These are phyloP conservation scores for Zygotorulaspora mrakii DNA, from an alignment of 1,139 yeast species.

Conservation along the genomic window DNA sequence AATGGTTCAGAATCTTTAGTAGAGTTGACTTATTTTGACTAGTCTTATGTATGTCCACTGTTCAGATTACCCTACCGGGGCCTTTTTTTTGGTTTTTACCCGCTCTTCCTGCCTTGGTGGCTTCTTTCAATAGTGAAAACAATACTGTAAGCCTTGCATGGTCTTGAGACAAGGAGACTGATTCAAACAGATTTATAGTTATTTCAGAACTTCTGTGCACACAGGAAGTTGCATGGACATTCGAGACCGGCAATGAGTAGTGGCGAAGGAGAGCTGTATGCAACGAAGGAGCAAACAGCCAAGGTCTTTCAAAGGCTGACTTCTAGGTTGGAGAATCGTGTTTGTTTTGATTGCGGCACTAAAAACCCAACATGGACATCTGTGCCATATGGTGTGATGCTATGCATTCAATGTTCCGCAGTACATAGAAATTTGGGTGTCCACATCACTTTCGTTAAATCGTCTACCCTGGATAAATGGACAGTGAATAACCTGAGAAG, in stretches of 20 bases:
- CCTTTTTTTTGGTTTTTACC: not conserved
- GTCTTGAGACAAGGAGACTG: not conserved
- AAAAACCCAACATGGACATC: slow-evolving; percentile 99
- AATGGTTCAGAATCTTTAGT: slow-evolving; percentile 54
- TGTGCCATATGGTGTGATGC: slow-evolving; percentile 89
- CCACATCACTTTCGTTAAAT: slow-evolving; percentile 90
- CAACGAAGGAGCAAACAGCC: slow-evolving; percentile 33
- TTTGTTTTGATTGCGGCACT: slow-evolving; percentile 89
- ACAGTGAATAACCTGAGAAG: slow-evolving; percentile 81
- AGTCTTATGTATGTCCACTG: not conserved
- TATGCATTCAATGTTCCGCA: slow-evolving; percentile 96
- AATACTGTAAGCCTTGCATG: too few species aligned
- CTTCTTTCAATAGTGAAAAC: too few species aligned
- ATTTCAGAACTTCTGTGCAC: too few species aligned
- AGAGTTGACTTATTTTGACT: slow-evolving; percentile 10
- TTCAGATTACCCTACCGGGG: slow-evolving; percentile 1
- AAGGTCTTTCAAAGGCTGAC: slow-evolving; percentile 35
- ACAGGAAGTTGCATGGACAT: too few species aligned
- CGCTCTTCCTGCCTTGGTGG: not conserved
- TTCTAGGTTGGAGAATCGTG: slow-evolving; percentile 57
- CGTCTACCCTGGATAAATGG: slow-evolving; percentile 92
- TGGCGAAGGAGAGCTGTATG: slow-evolving; percentile 35
- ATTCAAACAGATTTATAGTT: slow-evolving; percentile 2
- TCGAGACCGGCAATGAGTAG: slow-evolving; percentile 20
- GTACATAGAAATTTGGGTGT: slow-evolving; percentile 94